Conservation (phyloP, 2,329 filamentous ascomycete genomes). For the Penicillium sp. region DNA sequence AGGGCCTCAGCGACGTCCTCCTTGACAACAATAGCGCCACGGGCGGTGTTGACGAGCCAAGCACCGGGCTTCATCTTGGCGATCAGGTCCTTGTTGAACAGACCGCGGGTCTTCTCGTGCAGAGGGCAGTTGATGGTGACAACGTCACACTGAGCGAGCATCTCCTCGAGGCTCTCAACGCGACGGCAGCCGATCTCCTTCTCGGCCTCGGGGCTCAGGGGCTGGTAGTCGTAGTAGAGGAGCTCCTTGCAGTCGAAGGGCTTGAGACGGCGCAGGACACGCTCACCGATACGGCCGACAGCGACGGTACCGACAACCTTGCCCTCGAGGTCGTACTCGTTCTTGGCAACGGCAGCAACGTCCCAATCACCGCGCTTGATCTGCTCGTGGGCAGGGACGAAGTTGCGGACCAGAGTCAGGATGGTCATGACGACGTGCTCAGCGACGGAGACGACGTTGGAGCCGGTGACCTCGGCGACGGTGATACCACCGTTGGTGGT, state of each 20-base stretch:
- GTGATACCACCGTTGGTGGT: conserved; percentile 97
- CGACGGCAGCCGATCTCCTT: conserved; percentile 93
- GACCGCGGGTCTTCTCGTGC: conserved; percentile 93
- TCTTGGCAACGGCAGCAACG: conserved; percentile 94
- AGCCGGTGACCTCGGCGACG: conserved; percentile 96
- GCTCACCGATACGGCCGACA: conserved; percentile 96
- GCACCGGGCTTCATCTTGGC: conserved; percentile 98
- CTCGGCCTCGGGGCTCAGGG: conserved; percentile 81
- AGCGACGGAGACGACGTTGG: conserved; percentile 97
- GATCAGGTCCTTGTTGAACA: conserved; percentile 99
- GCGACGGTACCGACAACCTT: conserved; percentile 98
- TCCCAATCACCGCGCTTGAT: conserved; percentile 90
- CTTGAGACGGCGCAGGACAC: conserved; percentile 93
- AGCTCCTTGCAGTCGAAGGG: conserved; percentile 99
- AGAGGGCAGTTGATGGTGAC: conserved; percentile 99
- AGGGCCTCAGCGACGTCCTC: conserved; percentile 96
- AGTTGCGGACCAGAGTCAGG: conserved; percentile 94
- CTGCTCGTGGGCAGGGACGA: conserved; percentile 95
- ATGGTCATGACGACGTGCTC: conserved; percentile 99
- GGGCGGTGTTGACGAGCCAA: conserved; percentile 98
- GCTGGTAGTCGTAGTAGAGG: conserved; percentile 99
- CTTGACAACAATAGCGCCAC: conserved; percentile 98
- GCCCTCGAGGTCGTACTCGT: conserved; percentile 95
- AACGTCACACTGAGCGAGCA: conserved; percentile 91
- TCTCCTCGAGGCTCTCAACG: conserved; percentile 87